These are phyloP conservation scores for Cryphonectria nitschkei DNA, from an alignment of 2,329 filamentous ascomycete species.

Conservation along the genomic window DNA sequence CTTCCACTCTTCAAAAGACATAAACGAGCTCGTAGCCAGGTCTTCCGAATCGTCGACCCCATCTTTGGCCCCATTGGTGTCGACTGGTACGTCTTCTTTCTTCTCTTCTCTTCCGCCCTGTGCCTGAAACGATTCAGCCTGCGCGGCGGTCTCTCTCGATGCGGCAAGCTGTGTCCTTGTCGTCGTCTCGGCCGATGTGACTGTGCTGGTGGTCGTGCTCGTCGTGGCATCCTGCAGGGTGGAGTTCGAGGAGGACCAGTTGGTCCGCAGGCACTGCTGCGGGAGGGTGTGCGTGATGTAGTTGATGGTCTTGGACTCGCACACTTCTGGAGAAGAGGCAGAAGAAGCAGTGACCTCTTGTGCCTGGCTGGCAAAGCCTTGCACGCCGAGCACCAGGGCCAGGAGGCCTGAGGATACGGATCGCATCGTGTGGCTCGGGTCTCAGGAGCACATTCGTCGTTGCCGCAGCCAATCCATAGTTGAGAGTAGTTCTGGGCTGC, in stretches of 20 bases:
- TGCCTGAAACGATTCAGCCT: constrained; percentile 9
- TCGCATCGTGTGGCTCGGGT: constrained; percentile 23
- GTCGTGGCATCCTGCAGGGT: constrained; percentile 28
- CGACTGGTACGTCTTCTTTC: constrained; percentile 24
- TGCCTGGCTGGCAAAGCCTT: constrained; percentile 15
- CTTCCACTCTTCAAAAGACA: constrained; percentile 99
- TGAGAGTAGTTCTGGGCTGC: constrained; percentile 1
- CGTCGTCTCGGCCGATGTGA: constrained; percentile 13
- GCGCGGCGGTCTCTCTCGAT: constrained; percentile 19
- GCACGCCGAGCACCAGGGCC: constrained; percentile 13
- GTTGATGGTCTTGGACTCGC: constrained; percentile 71
- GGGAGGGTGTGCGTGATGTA: constrained; percentile 80
- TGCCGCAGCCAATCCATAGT: constrained; percentile 28
- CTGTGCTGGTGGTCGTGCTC: constrained; percentile 30
- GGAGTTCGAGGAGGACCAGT: constrained; percentile 48
- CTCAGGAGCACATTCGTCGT: constrained; percentile 11
- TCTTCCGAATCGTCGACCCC: constrained; percentile 71
- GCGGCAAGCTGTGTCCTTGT: constrained; percentile 20
- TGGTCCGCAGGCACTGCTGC: constrained; percentile 74
- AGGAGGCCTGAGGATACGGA: constrained; percentile 15
- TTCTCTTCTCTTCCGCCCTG: constrained; percentile 10
- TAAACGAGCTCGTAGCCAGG: constrained; percentile 68
- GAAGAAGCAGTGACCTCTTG: constrained; percentile 9
- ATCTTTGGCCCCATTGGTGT: constrained; percentile 31
- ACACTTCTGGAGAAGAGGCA: constrained; percentile 40